Evolutionary conservation across 768 basidiomycete genomes (phyloP).

Genomic region (Amanita jacksonii): DNA sequence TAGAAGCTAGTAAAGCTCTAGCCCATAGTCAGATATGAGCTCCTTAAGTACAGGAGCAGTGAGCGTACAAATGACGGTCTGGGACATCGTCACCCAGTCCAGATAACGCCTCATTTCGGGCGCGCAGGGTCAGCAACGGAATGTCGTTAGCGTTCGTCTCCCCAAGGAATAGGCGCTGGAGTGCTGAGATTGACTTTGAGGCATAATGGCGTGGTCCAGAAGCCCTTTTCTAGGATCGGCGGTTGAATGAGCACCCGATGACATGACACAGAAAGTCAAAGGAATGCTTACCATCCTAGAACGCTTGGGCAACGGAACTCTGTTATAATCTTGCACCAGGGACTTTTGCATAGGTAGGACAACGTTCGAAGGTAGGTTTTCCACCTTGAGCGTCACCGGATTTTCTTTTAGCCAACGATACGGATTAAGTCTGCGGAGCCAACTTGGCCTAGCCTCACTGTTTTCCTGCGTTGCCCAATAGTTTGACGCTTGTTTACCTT

Average conservation of each 20-base stretch:
- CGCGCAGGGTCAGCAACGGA: slow-evolving; percentile 47
- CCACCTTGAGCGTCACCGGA: slow-evolving; percentile 63
- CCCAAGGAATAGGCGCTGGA: slow-evolving; percentile 63
- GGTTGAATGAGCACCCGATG: not conserved
- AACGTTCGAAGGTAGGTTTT: slow-evolving; percentile 60
- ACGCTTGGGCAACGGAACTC: slow-evolving; percentile 4
- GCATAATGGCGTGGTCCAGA: slow-evolving; percentile 41
- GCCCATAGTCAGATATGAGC: not conserved
- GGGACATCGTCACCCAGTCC: slow-evolving; percentile 46
- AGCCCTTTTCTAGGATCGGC: slow-evolving; percentile 13
- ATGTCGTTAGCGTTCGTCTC: slow-evolving; percentile 41
- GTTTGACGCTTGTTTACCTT: slow-evolving; percentile 65
- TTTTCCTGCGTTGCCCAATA: slow-evolving; percentile 55
- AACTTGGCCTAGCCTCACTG: slow-evolving; percentile 40
- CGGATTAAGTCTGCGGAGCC: slow-evolving; percentile 75
- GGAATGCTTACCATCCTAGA: not conserved
- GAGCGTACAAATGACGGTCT: slow-evolving; percentile 64
- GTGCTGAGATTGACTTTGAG: slow-evolving; percentile 45
- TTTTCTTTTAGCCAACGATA: slow-evolving; percentile 76
- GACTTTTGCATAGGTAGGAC: slow-evolving; percentile 75
- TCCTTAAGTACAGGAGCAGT: not conserved
- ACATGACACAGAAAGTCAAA: slow-evolving; percentile 11
- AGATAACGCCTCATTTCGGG: slow-evolving; percentile 22
- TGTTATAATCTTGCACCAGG: slow-evolving; percentile 49
- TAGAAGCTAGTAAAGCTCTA: slow-evolving; percentile 61